Evolutionary conservation across 345 rosid genomes (phyloP).

Genomic region (Xanthoceras sorbifolium): DNA sequence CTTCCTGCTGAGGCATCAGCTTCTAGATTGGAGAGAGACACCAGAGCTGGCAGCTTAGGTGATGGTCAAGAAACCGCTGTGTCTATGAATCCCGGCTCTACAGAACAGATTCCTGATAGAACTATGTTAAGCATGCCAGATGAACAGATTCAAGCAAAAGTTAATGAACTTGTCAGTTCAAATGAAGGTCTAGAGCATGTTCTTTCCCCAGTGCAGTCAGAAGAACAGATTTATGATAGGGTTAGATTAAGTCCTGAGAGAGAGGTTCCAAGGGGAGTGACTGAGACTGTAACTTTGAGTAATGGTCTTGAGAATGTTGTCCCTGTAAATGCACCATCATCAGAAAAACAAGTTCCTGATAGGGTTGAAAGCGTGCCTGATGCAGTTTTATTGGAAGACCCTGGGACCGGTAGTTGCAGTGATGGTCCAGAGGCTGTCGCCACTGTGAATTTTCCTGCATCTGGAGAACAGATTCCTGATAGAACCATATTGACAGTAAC

Average conservation of each 20-base stretch:
- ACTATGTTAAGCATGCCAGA: constrained; percentile 20
- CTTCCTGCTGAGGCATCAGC: constrained; percentile 20
- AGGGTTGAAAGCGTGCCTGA: constrained; percentile 18
- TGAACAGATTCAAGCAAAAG: constrained; percentile 6
- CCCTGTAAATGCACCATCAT: constrained; percentile 24
- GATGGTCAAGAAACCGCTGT: constrained; percentile 26
- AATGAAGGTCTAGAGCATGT: constrained; percentile 9
- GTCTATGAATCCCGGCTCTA: constrained; percentile 16
- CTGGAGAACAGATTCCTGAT: constrained; percentile 22
- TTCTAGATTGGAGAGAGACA: constrained; percentile 19
- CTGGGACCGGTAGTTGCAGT: constrained; percentile 25
- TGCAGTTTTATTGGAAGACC: constrained; percentile 21
- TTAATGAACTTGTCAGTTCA: constrained; percentile 16
- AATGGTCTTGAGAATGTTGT: constrained; percentile 23
- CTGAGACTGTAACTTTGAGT: constrained; percentile 23
- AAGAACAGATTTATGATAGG: constrained; percentile 24
- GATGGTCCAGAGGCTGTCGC: constrained; percentile 22
- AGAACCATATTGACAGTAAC: constrained; percentile 6
- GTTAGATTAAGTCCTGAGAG: constrained; percentile 11
- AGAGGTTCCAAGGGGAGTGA: constrained; percentile 10
- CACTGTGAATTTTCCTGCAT: constrained; percentile 21
- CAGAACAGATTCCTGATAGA: constrained; percentile 30
- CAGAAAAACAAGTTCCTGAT: constrained; percentile 17
- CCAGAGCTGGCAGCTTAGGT: constrained; percentile 20
- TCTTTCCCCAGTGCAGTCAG: constrained; percentile 18